Evolutionary conservation across 371 early-diverging fungal species (phyloP).

Genomic region (Syncephalastrum contaminatum): DNA sequence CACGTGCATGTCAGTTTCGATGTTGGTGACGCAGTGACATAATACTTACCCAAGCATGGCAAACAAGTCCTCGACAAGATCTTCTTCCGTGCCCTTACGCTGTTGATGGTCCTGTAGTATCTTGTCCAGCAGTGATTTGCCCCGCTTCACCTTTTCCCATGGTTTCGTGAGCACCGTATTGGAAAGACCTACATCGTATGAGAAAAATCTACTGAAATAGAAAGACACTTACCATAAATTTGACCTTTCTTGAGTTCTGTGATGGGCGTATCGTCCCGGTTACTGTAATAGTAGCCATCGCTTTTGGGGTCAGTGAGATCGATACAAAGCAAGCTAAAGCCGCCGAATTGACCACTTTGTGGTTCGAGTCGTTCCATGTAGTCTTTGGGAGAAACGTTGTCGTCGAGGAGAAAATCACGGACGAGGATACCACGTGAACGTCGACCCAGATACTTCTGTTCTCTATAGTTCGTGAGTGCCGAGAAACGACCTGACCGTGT

Average conservation of each 20-base stretch:
- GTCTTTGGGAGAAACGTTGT: constrained; percentile 14
- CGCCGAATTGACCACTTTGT: constrained; percentile 38
- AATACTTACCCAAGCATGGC: constrained; percentile 36
- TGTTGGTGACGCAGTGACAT: no score
- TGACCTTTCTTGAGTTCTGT: constrained; percentile 17
- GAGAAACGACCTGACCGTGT: constrained; percentile 51
- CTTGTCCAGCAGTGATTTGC: constrained; percentile 28
- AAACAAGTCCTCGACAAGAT: constrained; percentile 46
- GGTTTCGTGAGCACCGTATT: constrained; percentile 46
- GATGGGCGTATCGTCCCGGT: constrained; percentile 33
- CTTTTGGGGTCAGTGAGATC: constrained; percentile 29
- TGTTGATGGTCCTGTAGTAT: constrained; percentile 19
- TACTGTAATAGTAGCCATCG: constrained; percentile 35
- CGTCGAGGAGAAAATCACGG: constrained; percentile 33
- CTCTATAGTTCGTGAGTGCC: constrained; percentile 60
- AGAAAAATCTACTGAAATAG: background rate
- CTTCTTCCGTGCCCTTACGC: constrained; percentile 13
- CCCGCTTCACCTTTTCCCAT: constrained; percentile 57
- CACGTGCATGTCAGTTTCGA: background rate
- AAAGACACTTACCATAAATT: constrained; percentile 32
- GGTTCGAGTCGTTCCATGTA: constrained; percentile 24
- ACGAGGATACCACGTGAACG: constrained; percentile 56
- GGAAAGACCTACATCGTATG: constrained; percentile 37
- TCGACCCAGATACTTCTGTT: constrained; percentile 35
- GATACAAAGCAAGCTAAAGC: constrained; percentile 55